Evolutionary conservation across 2,329 filamentous ascomycete species (phyloP), one percentile per base, ranked within the genome.

Genomic region (Dendrostoma leiphaemia): DNA sequence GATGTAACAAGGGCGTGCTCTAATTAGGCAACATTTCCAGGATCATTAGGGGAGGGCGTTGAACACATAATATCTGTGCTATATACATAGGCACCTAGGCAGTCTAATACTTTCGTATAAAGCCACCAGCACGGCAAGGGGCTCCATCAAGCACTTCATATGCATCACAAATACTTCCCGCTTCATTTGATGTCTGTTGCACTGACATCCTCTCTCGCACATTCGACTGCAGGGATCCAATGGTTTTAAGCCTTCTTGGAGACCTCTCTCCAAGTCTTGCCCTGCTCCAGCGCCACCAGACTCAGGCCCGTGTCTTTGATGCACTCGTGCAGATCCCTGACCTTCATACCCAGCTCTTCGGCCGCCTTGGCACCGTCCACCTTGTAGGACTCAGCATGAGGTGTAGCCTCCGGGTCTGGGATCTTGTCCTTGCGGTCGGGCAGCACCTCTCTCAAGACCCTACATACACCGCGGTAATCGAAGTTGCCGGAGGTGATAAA

Each of bases 391-490:
- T 56, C 49, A n/a, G 17, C 54, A 9, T 31, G 26, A 10, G 38
- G 37, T 9, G 49, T 53, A 29, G 32, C 28, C 49, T 48, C 45
- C 13, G 54, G 54, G 32, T 56, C 54, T 17, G 54, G 41, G 37
- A 56, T 56, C 49, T 19, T 56, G 37, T 49, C 54, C 19, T 4
- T 35, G 45, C 54, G 54, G 17, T 56, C 54, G 23, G 54, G 54
- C 24, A 49, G 26, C 38, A 40, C 3, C 44, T 49, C 49, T 13
- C 54, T 29, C 49, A 56, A 23, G 9, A 56, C 28, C 38, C 19
- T 28, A 32, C 43, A 47, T 31, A 56, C 49, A 26, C 53, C 54
- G n/a, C 46, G 41, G 55, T 55, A 48, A 28, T 55, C 51, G 23
- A 58, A 58, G 24, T 24, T 35, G 12, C 55, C 52, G 13, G 40